A percentile compares a stretch with the other conserved stretches of the same genome.
phyloP scores from a whole-genome alignment of 257 asterid species.

The Solanum chmielewskii region DNA sequence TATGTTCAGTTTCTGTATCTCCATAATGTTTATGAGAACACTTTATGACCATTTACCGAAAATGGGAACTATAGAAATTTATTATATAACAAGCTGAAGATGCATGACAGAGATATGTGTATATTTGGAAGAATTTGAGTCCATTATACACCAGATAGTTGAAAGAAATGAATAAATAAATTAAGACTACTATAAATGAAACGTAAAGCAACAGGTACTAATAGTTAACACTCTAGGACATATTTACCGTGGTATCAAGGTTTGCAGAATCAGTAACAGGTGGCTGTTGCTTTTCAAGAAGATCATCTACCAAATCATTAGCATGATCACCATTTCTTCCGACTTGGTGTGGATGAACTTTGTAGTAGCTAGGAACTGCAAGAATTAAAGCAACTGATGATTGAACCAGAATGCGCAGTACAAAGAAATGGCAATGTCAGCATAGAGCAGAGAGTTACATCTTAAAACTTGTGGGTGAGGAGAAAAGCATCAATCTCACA shows the following conservation, averaged over 20 bases:
- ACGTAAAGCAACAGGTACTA: background rate
- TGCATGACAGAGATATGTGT: background rate
- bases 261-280: slow-evolving; percentile 3
- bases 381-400: background rate
- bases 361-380: slow-evolving; percentile 15
- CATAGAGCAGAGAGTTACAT: background rate
- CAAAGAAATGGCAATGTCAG: background rate
- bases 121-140: background rate
- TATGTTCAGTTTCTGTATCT: background rate
- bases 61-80: background rate
- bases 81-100: background rate
- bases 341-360: background rate
- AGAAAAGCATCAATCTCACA: background rate
- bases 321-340: slow-evolving; percentile 7
- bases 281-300: slow-evolving; percentile 5
- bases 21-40: background rate
- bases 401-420: background rate
- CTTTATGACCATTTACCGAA: background rate
- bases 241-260: slow-evolving; percentile 14
- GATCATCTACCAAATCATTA: slow-evolving; percentile 2
- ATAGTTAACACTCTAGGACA: background rate
- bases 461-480: background rate
- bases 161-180: background rate
- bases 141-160: background rate
- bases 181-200: background rate